Evolutionary conservation across 2,329 filamentous ascomycete species (phyloP), one percentile per base, ranked within the genome.

Genomic region (Drechslerella stenobrocha): DNA sequence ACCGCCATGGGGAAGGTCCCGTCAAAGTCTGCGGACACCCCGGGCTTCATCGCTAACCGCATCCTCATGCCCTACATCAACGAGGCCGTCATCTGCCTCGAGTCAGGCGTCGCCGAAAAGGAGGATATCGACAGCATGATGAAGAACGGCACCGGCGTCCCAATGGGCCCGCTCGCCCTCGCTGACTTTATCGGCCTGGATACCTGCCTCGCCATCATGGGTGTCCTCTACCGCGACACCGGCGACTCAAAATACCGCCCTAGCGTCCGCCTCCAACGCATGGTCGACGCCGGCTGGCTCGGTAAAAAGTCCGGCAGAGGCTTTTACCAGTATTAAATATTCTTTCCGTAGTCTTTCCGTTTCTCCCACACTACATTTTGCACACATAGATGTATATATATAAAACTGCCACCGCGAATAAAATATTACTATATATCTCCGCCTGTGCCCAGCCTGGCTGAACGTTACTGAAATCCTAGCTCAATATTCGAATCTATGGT

Each of bases 1-100:
- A 84, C 87, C 78, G 84, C 84, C 66, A 95, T 98, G 89, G 92
- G 91, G 74, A 98, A 98, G 79, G 82, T 97, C 52, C 80, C 90
- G 0, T 95, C 91, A 2, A 83, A 88, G 26, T 95, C 90, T 11
- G 88, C 89, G 13, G 93, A 98, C 77, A 85, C 88, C 0, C 93
- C 93, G 0, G 93, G 93, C 1, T 98, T 98, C 80, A 81, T 98
- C 22, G 93, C 93, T 28, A 98, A 98, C 77, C 83, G 93, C 7
- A 98, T 98, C 69, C 80, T 98, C 65, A 98, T 98, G 93, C 93
- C 93, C 0, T 98, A 98, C 76, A 96, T 98, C 80, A 98, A 98
- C 76, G 93, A 98, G 79, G 93, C 95, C 6, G 82, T 98, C 72
- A 92, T 96, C 71, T 98, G 93, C 77, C 81, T 98, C 11, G 93